Base-by-base conservation (phyloP, 371 early-diverging fungal species). In the Apophysomyces variabilis region DNA sequence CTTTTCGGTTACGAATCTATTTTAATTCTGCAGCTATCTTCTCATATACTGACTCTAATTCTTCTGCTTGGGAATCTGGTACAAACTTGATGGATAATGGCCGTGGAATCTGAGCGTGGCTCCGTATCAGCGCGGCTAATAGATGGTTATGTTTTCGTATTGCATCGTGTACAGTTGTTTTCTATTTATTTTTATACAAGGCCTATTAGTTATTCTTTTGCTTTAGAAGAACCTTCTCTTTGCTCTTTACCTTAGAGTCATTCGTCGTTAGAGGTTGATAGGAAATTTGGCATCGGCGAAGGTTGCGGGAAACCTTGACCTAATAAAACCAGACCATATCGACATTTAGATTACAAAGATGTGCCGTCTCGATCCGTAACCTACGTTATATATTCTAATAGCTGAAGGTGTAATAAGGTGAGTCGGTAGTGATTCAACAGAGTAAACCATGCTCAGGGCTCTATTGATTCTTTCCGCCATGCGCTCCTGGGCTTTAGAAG, bases 31-130 rank as follows among this genome's bases (percentile, higher is more conserved):
- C 62, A 38, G 50, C 26, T 36, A 79, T 57, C 46, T 66, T 58
- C 5, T 74, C 63, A 65, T 67, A 77, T 11, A 79, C 68, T 14
- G 60, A 63, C n/a, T 79, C 71, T 14, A 77, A 37, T 62, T 72
- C 73, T 45, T 72, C 70, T 39, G 70, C 39, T 38, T 74, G 64
- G 2, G 66, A 70, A 59, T 76, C 80, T 36, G 77, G 61, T 38
- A 77, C 66, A 67, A 80, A 80, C 61, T 78, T 80, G 54, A 77
- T 61, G 13, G 74, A 71, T 26, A 77, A 43, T 9, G 78, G 71
- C 2, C 60, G 62, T 14, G 63, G 69, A 8, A 73, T 35, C 13
- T 74, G 76, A 12, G 70, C 74, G 67, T 78, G 70, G 12, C 47
- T 36, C 36, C 69, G 62, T 35, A 78, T 71, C 59, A 81, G 26